Evolutionary conservation across 805 yeast genomes (phyloP).

Genomic region (Pichia rugopelliculosa): DNA sequence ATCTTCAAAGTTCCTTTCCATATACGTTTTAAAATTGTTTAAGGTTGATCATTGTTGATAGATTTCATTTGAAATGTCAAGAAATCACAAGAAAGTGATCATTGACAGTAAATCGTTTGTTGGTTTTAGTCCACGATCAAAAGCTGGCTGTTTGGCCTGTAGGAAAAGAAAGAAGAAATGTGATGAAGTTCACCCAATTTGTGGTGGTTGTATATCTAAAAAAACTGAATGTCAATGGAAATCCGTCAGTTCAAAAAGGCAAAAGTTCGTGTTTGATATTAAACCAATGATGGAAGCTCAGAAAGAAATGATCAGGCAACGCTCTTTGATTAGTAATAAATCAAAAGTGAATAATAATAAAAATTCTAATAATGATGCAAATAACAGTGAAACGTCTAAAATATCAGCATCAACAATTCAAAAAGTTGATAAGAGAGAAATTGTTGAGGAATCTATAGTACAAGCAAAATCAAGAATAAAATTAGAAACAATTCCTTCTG

Average conservation of each 20-base stretch:
- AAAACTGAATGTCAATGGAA: constrained; percentile 26
- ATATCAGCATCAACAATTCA: not conserved
- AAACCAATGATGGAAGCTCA: constrained; percentile 16
- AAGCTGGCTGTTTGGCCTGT: constrained; percentile 35
- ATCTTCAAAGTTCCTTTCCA: accelerated
- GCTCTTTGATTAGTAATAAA: constrained; percentile 8
- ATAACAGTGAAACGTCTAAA: not conserved
- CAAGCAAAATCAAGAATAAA: too few species aligned
- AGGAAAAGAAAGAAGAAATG: constrained; percentile 42
- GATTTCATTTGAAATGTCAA: too few species aligned
- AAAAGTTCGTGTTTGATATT: constrained; percentile 11
- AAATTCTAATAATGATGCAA: not conserved
- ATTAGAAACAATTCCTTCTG: too few species aligned
- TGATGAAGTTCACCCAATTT: constrained; percentile 40
- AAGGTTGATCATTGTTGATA: too few species aligned
- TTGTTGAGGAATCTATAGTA: too few species aligned
- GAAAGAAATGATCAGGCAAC: constrained; percentile 8
- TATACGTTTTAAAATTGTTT: too few species aligned
- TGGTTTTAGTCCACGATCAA: constrained; percentile 30
- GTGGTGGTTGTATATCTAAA: constrained; percentile 35
- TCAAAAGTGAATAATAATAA: not conserved
- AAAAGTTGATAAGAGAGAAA: too few species aligned
- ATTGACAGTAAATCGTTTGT: constrained; percentile 20
- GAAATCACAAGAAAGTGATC: constrained; percentile 1
- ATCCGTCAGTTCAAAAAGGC: constrained; percentile 8